These are phyloP conservation scores for Cynanchum wilfordii DNA, from an alignment of 257 asterid species.

Conservation along the genomic window DNA sequence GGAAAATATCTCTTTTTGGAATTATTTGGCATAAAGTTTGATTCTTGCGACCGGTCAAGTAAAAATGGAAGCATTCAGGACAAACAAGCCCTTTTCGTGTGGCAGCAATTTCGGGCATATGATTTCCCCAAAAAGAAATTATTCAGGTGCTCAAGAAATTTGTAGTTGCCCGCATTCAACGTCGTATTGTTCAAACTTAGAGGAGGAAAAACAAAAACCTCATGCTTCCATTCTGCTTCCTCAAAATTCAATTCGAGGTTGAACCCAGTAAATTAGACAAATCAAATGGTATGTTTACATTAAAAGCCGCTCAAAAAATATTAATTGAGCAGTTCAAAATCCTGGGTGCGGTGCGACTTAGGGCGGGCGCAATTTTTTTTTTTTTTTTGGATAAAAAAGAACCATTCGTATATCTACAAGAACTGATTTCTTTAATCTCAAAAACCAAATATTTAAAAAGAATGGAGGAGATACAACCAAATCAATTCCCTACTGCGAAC, in stretches of 20 bases:
- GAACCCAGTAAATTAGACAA: not conserved
- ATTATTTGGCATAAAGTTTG: not conserved
- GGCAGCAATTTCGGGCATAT: not conserved
- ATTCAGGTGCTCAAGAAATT: not conserved
- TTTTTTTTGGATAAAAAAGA: not conserved
- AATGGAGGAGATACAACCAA: not conserved
- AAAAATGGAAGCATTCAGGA: not conserved
- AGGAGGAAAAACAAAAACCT: not conserved
- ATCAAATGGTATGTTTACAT: not conserved
- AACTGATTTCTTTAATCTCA: not conserved
- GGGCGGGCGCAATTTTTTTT: conserved; percentile 12
- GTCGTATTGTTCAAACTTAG: not conserved
- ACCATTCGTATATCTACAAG: not conserved
- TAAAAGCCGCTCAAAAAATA: not conserved
- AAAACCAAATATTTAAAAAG: not conserved
- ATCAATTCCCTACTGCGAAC: not conserved
- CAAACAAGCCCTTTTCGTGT: not conserved
- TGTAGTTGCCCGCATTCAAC: not conserved
- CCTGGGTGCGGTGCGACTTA: not conserved
- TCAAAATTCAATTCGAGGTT: not conserved
- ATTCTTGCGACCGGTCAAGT: not conserved
- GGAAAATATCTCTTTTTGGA: not conserved
- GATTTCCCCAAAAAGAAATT: not conserved
- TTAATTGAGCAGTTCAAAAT: not conserved
- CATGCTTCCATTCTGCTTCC: not conserved